Evolutionary conservation across 192 early-diverging fungal genomes (phyloP).

Genomic region (Geranomyces variabilis): DNA sequence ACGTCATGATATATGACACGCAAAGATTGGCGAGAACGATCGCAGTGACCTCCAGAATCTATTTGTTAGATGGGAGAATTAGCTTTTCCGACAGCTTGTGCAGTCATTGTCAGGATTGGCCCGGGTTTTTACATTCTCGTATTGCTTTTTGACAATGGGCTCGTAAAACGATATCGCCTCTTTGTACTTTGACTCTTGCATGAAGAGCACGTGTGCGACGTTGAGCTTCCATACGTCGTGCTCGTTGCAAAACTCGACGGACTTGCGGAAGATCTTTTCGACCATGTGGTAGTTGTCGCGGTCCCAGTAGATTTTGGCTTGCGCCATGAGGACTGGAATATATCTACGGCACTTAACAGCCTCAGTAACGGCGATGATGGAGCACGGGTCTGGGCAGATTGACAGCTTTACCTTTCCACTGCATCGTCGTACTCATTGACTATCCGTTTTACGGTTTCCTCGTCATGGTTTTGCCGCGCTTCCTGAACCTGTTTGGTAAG

Average conservation of each 20-base stretch:
- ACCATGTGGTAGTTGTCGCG: constrained; percentile 65
- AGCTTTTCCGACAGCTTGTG: background rate
- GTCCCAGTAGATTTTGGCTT: constrained; percentile 71
- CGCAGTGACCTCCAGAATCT: constrained; percentile 64
- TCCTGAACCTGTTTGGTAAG: constrained; percentile 65
- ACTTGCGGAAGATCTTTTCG: constrained; percentile 66
- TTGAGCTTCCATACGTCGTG: constrained; percentile 70
- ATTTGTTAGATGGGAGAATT: background rate
- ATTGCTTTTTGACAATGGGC: constrained; percentile 66
- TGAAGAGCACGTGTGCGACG: constrained; percentile 69
- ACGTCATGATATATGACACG: constrained; percentile 69
- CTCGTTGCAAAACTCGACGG: constrained; percentile 70
- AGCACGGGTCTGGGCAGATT: background rate
- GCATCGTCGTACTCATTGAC: constrained; percentile 65
- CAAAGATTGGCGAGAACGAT: constrained; percentile 69
- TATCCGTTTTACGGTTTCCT: constrained; percentile 57
- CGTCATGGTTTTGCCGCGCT: constrained; percentile 60
- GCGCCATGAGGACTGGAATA: constrained; percentile 68
- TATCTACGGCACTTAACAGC: constrained; percentile 49
- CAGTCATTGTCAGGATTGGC: too few relatives aligned
- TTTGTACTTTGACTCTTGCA: constrained; percentile 72
- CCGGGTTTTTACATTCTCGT: constrained; percentile 53
- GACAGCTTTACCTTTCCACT: constrained; percentile 48
- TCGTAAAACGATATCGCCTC: constrained; percentile 71
- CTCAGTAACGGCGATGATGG: background rate